Percentiles rank a stretch among this genome's conserved stretches.
phyloP scores from a whole-genome alignment of 192 early-diverging fungal species.

The Coemansia sp. region DNA sequence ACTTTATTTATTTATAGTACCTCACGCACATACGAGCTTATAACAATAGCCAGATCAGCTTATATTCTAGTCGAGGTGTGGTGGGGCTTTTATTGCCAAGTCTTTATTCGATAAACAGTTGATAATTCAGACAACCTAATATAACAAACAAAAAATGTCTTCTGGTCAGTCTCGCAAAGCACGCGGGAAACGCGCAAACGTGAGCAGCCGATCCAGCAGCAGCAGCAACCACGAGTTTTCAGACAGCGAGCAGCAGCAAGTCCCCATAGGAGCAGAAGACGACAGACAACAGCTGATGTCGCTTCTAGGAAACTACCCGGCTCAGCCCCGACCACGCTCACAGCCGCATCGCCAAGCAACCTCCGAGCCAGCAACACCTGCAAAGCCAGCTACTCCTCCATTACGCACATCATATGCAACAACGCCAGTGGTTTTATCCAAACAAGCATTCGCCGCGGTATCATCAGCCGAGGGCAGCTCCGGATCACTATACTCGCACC shows the following conservation, averaged over 20 bases:
- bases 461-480: conserved; percentile 26
- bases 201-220: conserved; percentile 5
- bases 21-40: too few relatives aligned
- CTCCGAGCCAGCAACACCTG: background rate
- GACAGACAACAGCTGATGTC: conserved; percentile 35
- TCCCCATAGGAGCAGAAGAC: background rate
- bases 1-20: too few relatives aligned
- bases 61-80: too few relatives aligned
- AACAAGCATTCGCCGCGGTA: background rate
- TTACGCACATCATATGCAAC: background rate
- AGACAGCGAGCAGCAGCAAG: background rate
- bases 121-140: background rate
- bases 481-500: conserved; percentile 34
- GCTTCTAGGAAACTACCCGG: conserved; percentile 27
- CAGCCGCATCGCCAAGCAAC: background rate
- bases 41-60: too few relatives aligned
- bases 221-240: conserved; percentile 8
- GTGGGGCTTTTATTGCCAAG: too few relatives aligned
- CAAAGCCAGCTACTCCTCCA: background rate
- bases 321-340: background rate
- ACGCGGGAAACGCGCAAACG: conserved; percentile 7
- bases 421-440: background rate
- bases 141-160: conserved; percentile 10
- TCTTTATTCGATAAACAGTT: too few relatives aligned
- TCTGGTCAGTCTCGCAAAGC: conserved; percentile 1